A percentile compares a stretch with the other conserved stretches of the same genome.
These are phyloP conservation scores for Bipolaris gigantea DNA, from an alignment of 2,329 filamentous ascomycete genomes.

Conservation along the genomic window DNA sequence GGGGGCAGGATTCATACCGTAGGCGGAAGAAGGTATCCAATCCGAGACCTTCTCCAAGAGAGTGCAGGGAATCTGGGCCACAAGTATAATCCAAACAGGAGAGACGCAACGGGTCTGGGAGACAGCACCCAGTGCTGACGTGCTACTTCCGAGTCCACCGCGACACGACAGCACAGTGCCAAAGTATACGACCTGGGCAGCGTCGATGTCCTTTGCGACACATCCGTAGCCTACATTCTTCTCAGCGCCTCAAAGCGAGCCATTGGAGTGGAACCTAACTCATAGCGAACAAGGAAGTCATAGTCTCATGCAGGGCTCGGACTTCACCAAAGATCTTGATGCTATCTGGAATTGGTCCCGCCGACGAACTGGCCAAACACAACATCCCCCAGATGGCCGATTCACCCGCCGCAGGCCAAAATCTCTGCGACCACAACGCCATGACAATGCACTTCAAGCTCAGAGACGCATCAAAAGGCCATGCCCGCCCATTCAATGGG, in stretches of 20 bases:
- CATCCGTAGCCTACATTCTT: conserved; percentile 16
- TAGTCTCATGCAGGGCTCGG: conserved; percentile 45
- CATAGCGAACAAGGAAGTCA: conserved; percentile 45
- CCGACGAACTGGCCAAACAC: conserved; percentile 14
- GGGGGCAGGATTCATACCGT: conserved; percentile 21
- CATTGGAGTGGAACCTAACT: conserved; percentile 31
- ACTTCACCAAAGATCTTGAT: conserved; percentile 46
- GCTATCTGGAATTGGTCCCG: conserved; percentile 44
- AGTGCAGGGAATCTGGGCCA: conserved; percentile 16
- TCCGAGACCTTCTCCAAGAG: conserved; percentile 13
- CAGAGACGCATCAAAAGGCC: conserved; percentile 22
- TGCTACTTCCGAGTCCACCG: conserved; percentile 14
- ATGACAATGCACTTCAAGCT: conserved; percentile 21
- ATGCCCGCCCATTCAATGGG: conserved; percentile 15
- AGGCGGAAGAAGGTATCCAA: conserved; percentile 18
- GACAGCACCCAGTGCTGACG: conserved; percentile 18
- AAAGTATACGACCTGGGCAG: conserved; percentile 22
- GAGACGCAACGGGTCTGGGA: conserved; percentile 17
- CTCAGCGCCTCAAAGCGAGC: conserved; percentile 16
- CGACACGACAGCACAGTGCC: conserved; percentile 21
- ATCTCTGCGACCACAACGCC: conserved; percentile 23
- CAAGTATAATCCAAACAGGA: conserved; percentile 14
- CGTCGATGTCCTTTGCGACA: conserved; percentile 11
- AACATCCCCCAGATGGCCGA: conserved; percentile 20
- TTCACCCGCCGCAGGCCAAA: conserved; percentile 29